These are phyloP conservation scores for Beauveria medogensis DNA, from an alignment of 2,329 filamentous ascomycete species.

Conservation along the genomic window DNA sequence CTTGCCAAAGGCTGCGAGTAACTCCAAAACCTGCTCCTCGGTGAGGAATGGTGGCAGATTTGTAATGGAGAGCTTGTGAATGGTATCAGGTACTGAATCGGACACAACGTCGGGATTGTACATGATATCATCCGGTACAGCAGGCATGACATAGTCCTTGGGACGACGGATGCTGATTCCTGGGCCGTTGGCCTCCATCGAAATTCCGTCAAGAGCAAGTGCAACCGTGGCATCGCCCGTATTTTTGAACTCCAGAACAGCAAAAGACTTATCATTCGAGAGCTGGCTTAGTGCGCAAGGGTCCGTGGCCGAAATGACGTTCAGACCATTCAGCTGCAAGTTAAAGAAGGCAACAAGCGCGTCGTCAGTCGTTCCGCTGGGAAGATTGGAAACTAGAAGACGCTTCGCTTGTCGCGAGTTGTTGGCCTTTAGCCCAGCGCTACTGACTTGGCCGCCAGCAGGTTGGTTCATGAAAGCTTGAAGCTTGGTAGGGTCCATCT, in stretches of 20 bases:
- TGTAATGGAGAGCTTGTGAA: conserved; percentile 89
- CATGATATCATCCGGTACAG: conserved; percentile 62
- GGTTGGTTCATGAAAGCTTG: conserved; percentile 95
- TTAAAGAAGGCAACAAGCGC: conserved; percentile 82
- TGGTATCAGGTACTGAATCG: conserved; percentile 77
- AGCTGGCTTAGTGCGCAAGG: conserved; percentile 81
- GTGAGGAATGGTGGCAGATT: conserved; percentile 83
- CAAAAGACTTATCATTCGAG: conserved; percentile 70
- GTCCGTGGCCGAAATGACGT: conserved; percentile 75
- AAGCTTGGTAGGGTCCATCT: conserved; percentile 88
- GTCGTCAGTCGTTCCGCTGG: conserved; percentile 66
- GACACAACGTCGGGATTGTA: conserved; percentile 72
- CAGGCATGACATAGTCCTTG: conserved; percentile 94
- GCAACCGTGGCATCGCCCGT: conserved; percentile 84
- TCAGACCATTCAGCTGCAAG: conserved; percentile 90
- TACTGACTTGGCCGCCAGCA: conserved; percentile 54
- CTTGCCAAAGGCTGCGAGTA: conserved; percentile 84
- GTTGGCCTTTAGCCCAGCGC: conserved; percentile 77
- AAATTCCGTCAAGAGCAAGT: conserved; percentile 79
- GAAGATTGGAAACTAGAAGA: conserved; percentile 79
- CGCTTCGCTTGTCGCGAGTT: conserved; percentile 94
- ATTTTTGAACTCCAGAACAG: conserved; percentile 83
- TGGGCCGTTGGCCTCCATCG: conserved; percentile 66
- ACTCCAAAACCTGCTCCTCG: conserved; percentile 85
- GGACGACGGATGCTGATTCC: conserved; percentile 74